Evolutionary conservation across 1,284 basidiomycete genomes (phyloP).

Genomic region (Puccinia horiana): DNA sequence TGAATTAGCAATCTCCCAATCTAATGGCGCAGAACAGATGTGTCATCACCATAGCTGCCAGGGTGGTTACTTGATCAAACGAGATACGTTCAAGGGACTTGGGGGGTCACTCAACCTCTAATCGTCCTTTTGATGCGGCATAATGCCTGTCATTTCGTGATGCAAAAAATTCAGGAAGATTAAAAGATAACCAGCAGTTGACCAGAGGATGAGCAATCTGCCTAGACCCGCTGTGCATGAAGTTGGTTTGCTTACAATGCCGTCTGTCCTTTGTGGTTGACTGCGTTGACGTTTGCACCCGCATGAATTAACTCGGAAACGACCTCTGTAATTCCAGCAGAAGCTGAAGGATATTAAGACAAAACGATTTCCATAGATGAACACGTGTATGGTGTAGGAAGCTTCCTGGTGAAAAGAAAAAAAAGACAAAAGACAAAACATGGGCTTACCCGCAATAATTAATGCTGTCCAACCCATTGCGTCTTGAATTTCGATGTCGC

Average conservation of each 20-base stretch:
- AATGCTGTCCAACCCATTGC: constrained; percentile 79
- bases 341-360: constrained; percentile 63
- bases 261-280: constrained; percentile 82
- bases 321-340: constrained; percentile 75
- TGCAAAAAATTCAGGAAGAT: neutral
- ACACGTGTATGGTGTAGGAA: neutral
- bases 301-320: constrained; percentile 78
- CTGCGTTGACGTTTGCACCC: constrained; percentile 77
- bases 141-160: constrained; percentile 69
- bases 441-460: constrained; percentile 72
- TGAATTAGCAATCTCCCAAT: constrained; percentile 80
- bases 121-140: constrained; percentile 85
- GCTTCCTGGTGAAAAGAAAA: neutral
- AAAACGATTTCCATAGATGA: constrained; percentile 35
- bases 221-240: neutral
- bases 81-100: constrained; percentile 40
- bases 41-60: constrained; percentile 50
- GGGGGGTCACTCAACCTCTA: constrained; percentile 65
- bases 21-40: constrained; percentile 60
- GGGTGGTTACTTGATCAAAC: constrained; percentile 56
- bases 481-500: constrained; percentile 62
- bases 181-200: neutral
- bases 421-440: no score
- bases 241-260: constrained; percentile 68
- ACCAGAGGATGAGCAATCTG: neutral